Percentiles rank a stretch among this genome's conserved stretches.
Evolutionary conservation across 345 rosid species (phyloP).

Genomic region (Hibiscus syriacus): DNA sequence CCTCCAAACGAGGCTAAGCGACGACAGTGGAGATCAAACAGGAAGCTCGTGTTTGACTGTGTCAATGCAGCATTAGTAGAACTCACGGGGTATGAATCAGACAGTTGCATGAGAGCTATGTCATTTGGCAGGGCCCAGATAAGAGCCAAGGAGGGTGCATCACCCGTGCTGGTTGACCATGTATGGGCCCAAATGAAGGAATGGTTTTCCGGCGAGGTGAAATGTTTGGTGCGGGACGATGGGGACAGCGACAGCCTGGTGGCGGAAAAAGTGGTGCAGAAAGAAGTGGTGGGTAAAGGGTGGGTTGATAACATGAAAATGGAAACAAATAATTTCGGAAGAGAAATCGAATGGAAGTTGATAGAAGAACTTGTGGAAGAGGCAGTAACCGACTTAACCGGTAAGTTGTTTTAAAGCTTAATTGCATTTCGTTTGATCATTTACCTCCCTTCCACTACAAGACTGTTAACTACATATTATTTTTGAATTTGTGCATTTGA

Average conservation of each 20-base stretch:
- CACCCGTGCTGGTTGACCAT: constrained; percentile 37
- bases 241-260: constrained; percentile 56
- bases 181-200: constrained; percentile 65
- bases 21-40: constrained; percentile 52
- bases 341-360: constrained; percentile 52
- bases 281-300: constrained; percentile 67
- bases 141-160: constrained; percentile 14
- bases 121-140: constrained; percentile 15
- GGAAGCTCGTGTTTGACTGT: constrained; percentile 67
- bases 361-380: constrained; percentile 77
- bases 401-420: constrained; percentile 19
- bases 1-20: constrained; percentile 59
- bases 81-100: constrained; percentile 29
- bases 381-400: constrained; percentile 50
- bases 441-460: background rate
- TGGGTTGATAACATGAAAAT: constrained; percentile 47
- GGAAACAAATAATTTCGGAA: constrained; percentile 47
- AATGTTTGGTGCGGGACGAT: constrained; percentile 27
- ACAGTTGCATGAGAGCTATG: constrained; percentile 18
- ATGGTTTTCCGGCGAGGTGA: constrained; percentile 40
- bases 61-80: constrained; percentile 53
- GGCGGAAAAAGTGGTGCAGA: constrained; percentile 56
- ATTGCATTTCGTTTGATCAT: background rate
- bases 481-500: constrained; percentile 19
- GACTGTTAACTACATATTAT: constrained; percentile 5